Base-by-base conservation (phyloP, 108 stramenopile genomes). In the Skeletonema tropicum region DNA sequence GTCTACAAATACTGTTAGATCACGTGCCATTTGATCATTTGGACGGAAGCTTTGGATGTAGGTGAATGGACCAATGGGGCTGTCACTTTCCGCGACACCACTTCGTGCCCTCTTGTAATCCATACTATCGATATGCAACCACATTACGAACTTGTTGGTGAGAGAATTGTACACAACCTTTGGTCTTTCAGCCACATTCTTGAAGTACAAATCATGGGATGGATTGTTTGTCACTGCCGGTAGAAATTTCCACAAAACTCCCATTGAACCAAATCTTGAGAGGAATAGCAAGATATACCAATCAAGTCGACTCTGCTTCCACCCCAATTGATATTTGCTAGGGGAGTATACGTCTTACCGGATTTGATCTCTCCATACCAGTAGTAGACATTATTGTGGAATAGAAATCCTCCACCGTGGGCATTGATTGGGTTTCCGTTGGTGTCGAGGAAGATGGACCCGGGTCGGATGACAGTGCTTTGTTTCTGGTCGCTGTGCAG, bases 311-410 rank as follows among this genome's bases (percentile, higher is more conserved):
- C 64, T 36, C 73, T 42, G 19, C 62, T 64, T n/a, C 73, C 73
- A 39, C 73, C 73, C 73, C 73, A 73, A 21, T 73, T 26, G 45
- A 36, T 64, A 64, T 73, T 73, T 55, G 41, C 32, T 58, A 5
- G 1, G 2, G 73, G 73, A 17, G 64, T 23, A 57, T 73, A 64
- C 6, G 73, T 73, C 0, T 35, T 35, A 6, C 73, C 73, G 31
- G 13, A 17, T 36, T 73, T 73, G 73, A 73, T 73, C 30, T 73
- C 73, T 26, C 73, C 73, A 26, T 73, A 73, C 73, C 73, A 73
- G 52, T 73, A 73, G 14, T 73, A 73, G 19, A 52, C 64, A 30
- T 64, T 36, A 1, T 64, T 41, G 48, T 73, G 62, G 49, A 33
- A 49, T 31, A 73, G 48, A 52, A 73, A 64, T 30, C 73, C 73